Evolutionary conservation across 441 rosid species (phyloP).

Genomic region (Erodium moschatum): DNA sequence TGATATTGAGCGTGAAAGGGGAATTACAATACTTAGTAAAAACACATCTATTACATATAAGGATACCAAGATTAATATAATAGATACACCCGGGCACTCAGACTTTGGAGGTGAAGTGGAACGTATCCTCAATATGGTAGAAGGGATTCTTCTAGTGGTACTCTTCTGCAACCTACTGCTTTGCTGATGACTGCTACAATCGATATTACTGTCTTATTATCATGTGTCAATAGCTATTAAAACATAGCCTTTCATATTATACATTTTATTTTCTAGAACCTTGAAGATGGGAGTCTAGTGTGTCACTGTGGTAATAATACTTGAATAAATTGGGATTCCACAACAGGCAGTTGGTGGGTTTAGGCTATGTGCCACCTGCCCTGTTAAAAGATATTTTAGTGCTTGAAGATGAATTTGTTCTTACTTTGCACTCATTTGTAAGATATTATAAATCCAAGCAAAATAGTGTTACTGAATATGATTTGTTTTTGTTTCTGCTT

Average conservation of each 20-base stretch:
- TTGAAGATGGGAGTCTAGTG: too few species aligned
- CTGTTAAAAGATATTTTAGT: too few species aligned
- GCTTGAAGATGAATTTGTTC: too few species aligned
- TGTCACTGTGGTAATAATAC: too few species aligned
- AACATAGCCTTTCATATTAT: neutral
- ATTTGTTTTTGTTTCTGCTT: too few species aligned
- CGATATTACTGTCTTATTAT: neutral
- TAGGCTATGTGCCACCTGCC: too few species aligned
- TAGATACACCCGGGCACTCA: constrained; percentile 97
- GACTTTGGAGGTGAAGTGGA: constrained; percentile 99
- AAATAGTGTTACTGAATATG: too few species aligned
- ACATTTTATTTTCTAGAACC: neutral
- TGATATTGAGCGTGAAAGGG: constrained; percentile 93
- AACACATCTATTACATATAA: constrained; percentile 85
- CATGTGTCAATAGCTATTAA: neutral
- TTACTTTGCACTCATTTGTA: too few species aligned
- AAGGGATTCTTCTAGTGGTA: constrained; percentile 98
- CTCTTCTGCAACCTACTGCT: constrained; percentile 17
- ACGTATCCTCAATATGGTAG: constrained; percentile 96
- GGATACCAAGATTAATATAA: constrained; percentile 77
- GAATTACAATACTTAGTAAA: constrained; percentile 92
- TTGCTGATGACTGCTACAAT: neutral
- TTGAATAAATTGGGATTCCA: too few species aligned
- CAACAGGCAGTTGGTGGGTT: too few species aligned
- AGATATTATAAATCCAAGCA: too few species aligned